Evolutionary conservation across 192 early-diverging fungal genomes (phyloP), one percentile per base, ranked within the genome.

Genomic region (Polychytrium aggregatum): DNA sequence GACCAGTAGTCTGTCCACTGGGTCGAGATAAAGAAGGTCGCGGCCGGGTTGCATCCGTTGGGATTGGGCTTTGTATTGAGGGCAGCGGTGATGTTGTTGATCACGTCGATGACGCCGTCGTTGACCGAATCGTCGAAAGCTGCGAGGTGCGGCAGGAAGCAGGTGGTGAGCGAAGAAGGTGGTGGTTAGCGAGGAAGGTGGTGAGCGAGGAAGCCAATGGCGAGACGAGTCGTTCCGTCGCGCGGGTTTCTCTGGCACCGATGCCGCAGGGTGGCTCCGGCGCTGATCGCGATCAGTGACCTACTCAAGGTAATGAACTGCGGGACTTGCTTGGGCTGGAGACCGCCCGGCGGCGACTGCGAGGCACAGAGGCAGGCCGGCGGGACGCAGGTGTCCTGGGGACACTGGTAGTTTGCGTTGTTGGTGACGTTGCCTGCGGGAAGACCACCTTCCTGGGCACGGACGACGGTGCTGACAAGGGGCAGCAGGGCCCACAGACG

Each of bases 251-350:
- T n/a, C n/a, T n/a, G n/a, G n/a, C n/a, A n/a, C n/a, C n/a, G n/a
- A n/a, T n/a, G n/a, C n/a, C n/a, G n/a, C n/a, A n/a, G n/a, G n/a
- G n/a, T n/a, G n/a, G n/a, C n/a, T n/a, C n/a, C n/a, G n/a, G n/a
- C n/a, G n/a, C n/a, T n/a, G n/a, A 44, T 17, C 42, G 21, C 13
- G 18, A 44, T n/a, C 13, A 11, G 46, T 0, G 10, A 48, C 28
- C n/a, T 37, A 51, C 37, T 61, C 40, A 61, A 41, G 11, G 59
- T 61, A 37, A 61, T 24, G 42, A 61, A 61, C 43, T 36, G 22
- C 13, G 59, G 59, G 17, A 46, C 55, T 6, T 48, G 43, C 22
- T 54, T 46, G 11, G 53, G 46, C 16, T 40, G 35, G 9, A 61
- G 52, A 18, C 59, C 59, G 14, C 53, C 52, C 2, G 59, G 59